Percentiles rank a stretch among this genome's conserved stretches.
Conservation (phyloP, 164 flowering plant genomes). For the Platanus orientalis region DNA sequence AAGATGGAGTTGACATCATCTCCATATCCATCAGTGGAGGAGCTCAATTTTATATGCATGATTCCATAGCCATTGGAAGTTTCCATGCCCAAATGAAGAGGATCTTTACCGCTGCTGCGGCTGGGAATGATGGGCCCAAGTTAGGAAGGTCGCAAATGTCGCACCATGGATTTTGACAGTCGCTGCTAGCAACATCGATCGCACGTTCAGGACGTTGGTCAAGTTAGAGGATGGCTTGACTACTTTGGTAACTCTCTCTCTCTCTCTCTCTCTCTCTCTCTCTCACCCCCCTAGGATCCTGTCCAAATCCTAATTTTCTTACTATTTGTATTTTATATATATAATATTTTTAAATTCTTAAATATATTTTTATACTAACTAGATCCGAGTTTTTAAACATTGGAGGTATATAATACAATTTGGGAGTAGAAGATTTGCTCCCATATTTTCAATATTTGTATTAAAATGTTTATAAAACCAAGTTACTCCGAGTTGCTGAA, state of each 20-base stretch:
- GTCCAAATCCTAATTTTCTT: too few species aligned
- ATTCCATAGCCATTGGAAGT: constrained; percentile 56
- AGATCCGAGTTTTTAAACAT: too few species aligned
- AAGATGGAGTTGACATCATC: constrained; percentile 60
- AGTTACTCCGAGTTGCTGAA: too few species aligned
- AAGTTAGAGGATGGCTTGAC: constrained; percentile 45
- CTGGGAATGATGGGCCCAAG: constrained; percentile 56
- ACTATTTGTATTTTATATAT: too few species aligned
- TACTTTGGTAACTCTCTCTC: constrained; percentile 29
- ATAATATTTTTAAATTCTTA: too few species aligned
- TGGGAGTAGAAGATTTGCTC: too few species aligned
- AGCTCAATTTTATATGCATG: constrained; percentile 15
- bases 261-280: too few species aligned
- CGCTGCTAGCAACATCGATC: constrained; percentile 44
- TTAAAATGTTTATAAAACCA: too few species aligned
- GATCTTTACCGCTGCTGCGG: constrained; percentile 42
- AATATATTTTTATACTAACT: too few species aligned
- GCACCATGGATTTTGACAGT: constrained; percentile 71
- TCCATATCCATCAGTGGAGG: constrained; percentile 53
- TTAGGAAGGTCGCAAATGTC: constrained; percentile 33
- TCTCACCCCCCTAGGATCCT: too few species aligned
- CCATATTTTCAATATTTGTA: too few species aligned
- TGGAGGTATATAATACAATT: too few species aligned
- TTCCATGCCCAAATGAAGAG: constrained; percentile 62
- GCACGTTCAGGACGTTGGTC: constrained; percentile 34